Base-by-base conservation (phyloP, 1,284 basidiomycete genomes). In the Trametes polyzona region DNA sequence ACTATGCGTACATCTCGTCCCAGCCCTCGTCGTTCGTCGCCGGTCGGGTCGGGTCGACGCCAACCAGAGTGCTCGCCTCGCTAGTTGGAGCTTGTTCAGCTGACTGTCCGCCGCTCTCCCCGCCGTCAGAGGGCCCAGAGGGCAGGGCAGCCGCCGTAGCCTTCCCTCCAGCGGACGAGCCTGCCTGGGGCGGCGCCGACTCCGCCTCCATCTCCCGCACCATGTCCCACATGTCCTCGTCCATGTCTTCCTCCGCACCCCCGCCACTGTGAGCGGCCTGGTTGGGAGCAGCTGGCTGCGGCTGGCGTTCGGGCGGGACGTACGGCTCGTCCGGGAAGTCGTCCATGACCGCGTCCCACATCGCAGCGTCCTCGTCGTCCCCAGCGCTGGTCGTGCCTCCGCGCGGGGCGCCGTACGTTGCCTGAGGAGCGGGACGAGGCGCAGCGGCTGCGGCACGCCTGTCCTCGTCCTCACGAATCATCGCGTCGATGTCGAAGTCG, bases 211-310 rank as follows among this genome's bases (percentile, higher is more conserved):
- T 77, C 67, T 90, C 86, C 46, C 81, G 73, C 50, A 88, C 69
- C 26, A 88, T 74, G 59, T 87, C 83, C 83, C 87, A 88, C 81
- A 90, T 83, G 5, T 87, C 83, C 40, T 86, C 82, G 49, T 87
- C 84, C 17, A 82, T 78, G 21, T 78, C 79, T 43, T 65, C 53
- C 50, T 54, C 48, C 29, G 29, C 33, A 3, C 37, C 47, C 6
- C 47, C 47, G 16, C 47, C 47, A 17, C 37, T 17, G 3, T 12
- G 23, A 27, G 39, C 35, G 41, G 26, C 35, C 27, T 5, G 36
- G 51, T 26, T 46, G 36, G 36, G 12, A 42, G 24, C 11, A 6
- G 23, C 12, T 24, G 8, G 23, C 12, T 24, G 47, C 12, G 46
- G 57, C 17, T 33, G 49, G 23, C 24, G 41, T 1, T 29, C 49